Evolutionary conservation across 768 basidiomycete species (phyloP).

Genomic region (Amanita brunnescens): DNA sequence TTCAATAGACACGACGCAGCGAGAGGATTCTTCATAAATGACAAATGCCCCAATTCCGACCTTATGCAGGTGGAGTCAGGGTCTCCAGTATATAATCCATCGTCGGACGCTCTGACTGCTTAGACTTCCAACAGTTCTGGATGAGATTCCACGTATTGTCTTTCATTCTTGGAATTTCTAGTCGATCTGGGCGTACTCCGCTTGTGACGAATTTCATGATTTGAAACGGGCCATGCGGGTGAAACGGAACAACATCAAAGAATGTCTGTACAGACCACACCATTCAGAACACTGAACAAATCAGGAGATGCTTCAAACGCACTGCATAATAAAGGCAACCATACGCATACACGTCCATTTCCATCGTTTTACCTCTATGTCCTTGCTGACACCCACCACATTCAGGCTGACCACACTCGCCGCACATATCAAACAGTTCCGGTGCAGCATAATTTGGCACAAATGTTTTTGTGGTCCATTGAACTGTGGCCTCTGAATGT

Average conservation of each 20-base stretch:
- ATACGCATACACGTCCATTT: constrained; percentile 1
- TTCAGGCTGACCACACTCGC: background rate
- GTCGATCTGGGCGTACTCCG: background rate
- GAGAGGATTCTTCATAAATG: too few species aligned
- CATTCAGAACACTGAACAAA: background rate
- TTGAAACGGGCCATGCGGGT: too few species aligned
- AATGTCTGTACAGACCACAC: background rate
- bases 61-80: too few species aligned
- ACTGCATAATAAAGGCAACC: constrained; percentile 2
- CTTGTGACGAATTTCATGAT: background rate
- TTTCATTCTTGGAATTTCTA: background rate
- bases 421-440: background rate
- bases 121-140: background rate
- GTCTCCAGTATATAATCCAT: background rate
- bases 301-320: background rate
- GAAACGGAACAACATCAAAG: background rate
- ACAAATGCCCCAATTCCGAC: too few species aligned
- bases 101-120: background rate
- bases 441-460: constrained; percentile 1
- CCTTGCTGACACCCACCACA: background rate
- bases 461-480: too few species aligned
- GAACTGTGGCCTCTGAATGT: too few species aligned
- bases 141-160: background rate
- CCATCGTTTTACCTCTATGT: background rate
- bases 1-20: too few species aligned